These are phyloP conservation scores for Ustilago vetiveriae DNA, from an alignment of 1,284 basidiomycete species.

Conservation along the genomic window DNA sequence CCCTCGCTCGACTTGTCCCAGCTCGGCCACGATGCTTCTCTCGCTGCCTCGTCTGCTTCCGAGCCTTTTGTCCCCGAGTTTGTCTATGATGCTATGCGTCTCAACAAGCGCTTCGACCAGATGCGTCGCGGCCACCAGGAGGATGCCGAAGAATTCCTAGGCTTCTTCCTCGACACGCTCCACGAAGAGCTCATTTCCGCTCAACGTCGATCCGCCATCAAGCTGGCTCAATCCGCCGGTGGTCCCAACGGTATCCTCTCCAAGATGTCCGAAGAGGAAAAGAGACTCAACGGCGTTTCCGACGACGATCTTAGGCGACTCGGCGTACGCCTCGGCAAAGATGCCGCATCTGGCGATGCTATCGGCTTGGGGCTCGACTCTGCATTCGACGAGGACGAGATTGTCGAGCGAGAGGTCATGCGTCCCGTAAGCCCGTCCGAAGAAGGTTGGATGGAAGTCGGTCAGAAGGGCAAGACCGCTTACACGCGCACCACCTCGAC, in stretches of 20 bases:
- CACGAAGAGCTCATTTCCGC: constrained; percentile 88
- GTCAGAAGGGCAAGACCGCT: constrained; percentile 85
- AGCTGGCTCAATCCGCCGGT: constrained; percentile 63
- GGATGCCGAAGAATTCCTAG: constrained; percentile 98
- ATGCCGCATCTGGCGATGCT: constrained; percentile 12
- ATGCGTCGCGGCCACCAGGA: constrained; percentile 97
- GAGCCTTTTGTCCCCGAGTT: constrained; percentile 83
- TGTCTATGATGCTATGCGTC: constrained; percentile 95
- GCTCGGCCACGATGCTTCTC: constrained; percentile 12
- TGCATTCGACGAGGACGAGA: constrained; percentile 68
- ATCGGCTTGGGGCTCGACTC: constrained; percentile 20
- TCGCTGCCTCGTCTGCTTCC: constrained; percentile 31
- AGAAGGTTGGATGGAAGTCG: constrained; percentile 85
- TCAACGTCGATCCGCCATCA: constrained; percentile 68
- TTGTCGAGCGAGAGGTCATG: constrained; percentile 69
- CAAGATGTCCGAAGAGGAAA: constrained; percentile 42
- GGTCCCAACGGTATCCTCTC: constrained; percentile 33
- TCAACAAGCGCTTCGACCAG: constrained; percentile 90
- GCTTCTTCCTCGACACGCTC: constrained; percentile 92
- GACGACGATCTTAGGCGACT: constrained; percentile 36
- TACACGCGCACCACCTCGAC: constrained; percentile 82
- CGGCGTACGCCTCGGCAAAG: constrained; percentile 26
- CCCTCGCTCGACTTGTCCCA: constrained; percentile 22
- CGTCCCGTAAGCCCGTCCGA: constrained; percentile 60
- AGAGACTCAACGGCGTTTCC: constrained; percentile 44